Conservation (phyloP, 306 rosid species). For the Lagenaria siceraria region DNA sequence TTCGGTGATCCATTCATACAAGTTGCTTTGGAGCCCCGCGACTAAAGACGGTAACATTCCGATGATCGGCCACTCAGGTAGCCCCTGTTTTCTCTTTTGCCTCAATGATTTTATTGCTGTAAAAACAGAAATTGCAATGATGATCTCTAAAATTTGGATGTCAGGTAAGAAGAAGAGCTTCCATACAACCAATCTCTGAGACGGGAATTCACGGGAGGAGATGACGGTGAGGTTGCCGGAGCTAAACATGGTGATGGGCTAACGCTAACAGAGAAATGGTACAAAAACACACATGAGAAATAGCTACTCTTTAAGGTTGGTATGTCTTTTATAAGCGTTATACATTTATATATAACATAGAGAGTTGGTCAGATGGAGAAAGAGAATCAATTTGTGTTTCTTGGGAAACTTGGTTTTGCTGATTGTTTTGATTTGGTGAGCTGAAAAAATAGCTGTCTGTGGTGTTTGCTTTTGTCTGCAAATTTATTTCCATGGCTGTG, state of each 20-base stretch:
- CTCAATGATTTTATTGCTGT: conserved; percentile 43
- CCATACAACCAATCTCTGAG: conserved; percentile 19
- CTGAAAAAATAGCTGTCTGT: conserved; percentile 25
- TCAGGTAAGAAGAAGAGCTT: conserved; percentile 4
- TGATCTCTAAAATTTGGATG: conserved; percentile 42
- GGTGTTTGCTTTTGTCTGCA: background rate
- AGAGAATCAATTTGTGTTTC: conserved; percentile 25
- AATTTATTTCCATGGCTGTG: background rate
- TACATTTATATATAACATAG: background rate
- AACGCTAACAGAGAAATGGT: background rate
- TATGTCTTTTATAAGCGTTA: background rate
- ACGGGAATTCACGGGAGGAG: conserved; percentile 19
- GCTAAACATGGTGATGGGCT: background rate
- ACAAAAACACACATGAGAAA: background rate
- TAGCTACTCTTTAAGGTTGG: background rate
- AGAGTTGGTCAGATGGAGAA: background rate
- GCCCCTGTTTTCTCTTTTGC: conserved; percentile 43
- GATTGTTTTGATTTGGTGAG: conserved; percentile 61
- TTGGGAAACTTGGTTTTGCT: conserved; percentile 45
- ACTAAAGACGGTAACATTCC: conserved; percentile 74
- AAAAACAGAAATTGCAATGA: conserved; percentile 41
- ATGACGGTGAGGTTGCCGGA: conserved; percentile 12
- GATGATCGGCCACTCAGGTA: conserved; percentile 64
- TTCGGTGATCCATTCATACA: conserved; percentile 60
- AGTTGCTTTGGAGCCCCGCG: conserved; percentile 19